Percentiles rank a stretch among this genome's conserved stretches.
These are phyloP conservation scores for Russula vinacea DNA, from an alignment of 768 basidiomycete species.

Conservation along the genomic window DNA sequence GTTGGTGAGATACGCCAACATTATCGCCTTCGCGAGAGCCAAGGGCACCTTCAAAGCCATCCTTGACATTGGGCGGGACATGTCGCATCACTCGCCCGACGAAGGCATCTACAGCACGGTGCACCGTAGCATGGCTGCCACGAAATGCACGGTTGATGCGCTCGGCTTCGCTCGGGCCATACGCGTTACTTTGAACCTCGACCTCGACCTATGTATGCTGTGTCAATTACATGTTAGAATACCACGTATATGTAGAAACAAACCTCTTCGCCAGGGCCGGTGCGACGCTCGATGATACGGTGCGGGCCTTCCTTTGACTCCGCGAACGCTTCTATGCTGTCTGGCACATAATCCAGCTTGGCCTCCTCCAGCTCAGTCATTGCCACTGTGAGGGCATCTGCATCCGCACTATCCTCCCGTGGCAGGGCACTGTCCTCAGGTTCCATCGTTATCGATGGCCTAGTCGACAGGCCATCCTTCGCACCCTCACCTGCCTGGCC, in stretches of 20 bases:
- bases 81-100: slow-evolving; percentile 25
- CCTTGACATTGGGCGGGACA: slow-evolving; percentile 28
- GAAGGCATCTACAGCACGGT: slow-evolving; percentile 34
- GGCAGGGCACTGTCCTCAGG: slow-evolving; percentile 30
- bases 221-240: background rate
- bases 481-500: slow-evolving; percentile 39
- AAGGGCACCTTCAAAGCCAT: slow-evolving; percentile 23
- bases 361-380: slow-evolving; percentile 27
- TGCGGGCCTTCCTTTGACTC: slow-evolving; percentile 76
- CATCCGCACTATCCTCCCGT: slow-evolving; percentile 18
- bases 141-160: slow-evolving; percentile 33
- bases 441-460: slow-evolving; percentile 24
- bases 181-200: slow-evolving; percentile 38
- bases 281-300: slow-evolving; percentile 58
- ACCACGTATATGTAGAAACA: slow-evolving; percentile 27
- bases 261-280: slow-evolving; percentile 64
- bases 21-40: background rate
- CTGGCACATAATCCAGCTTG: slow-evolving; percentile 44
- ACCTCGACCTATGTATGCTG: slow-evolving; percentile 38
- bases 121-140: slow-evolving; percentile 32
- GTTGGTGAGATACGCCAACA: background rate
- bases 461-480: slow-evolving; percentile 9
- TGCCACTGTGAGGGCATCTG: slow-evolving; percentile 24
- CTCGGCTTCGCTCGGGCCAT: slow-evolving; percentile 34
- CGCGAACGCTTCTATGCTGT: slow-evolving; percentile 42